phyloP scores from a whole-genome alignment of 129 eudicot species.

The Tanacetum coccineum region DNA sequence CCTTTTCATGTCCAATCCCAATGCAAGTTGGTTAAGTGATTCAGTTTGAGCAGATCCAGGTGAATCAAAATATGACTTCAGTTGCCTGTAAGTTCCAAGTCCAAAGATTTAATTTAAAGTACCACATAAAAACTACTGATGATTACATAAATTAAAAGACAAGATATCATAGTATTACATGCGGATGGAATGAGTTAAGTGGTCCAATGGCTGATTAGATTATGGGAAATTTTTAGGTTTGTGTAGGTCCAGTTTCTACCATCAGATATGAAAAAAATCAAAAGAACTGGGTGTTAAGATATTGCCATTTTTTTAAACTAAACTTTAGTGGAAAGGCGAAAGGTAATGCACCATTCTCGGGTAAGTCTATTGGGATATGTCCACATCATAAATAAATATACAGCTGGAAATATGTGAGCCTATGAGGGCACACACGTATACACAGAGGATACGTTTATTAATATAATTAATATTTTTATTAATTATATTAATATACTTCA shows the following conservation, averaged over 20 bases:
- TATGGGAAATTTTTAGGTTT: slow-evolving; percentile 47
- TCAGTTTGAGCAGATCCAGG: slow-evolving; percentile 58
- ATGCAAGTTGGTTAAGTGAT: slow-evolving; percentile 71
- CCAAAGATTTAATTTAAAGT: neutral
- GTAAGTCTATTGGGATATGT: too few species aligned
- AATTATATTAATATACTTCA: too few species aligned
- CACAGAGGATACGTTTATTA: too few species aligned
- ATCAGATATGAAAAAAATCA: slow-evolving; percentile 39
- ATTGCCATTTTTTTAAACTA: too few species aligned
- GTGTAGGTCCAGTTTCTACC: slow-evolving; percentile 83
- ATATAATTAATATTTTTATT: too few species aligned
- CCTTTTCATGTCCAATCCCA: slow-evolving; percentile 60
- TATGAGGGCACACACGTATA: too few species aligned
- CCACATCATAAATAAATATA: too few species aligned
- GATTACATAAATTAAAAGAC: slow-evolving; percentile 3
- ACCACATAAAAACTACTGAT: slow-evolving; percentile 3
- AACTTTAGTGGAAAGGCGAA: too few species aligned
- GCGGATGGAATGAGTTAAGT: slow-evolving; percentile 50
- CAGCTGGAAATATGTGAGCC: too few species aligned
- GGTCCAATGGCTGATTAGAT: slow-evolving; percentile 50
- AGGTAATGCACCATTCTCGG: too few species aligned
- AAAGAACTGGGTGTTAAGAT: neutral
- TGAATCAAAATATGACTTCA: slow-evolving; percentile 75
- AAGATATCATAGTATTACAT: slow-evolving; percentile 29
- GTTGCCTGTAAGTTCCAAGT: slow-evolving; percentile 51